A percentile compares a stretch with the other conserved stretches of the same genome.
Evolutionary conservation across 768 basidiomycete species (phyloP).

Genomic region (Termitomyces sp.): DNA sequence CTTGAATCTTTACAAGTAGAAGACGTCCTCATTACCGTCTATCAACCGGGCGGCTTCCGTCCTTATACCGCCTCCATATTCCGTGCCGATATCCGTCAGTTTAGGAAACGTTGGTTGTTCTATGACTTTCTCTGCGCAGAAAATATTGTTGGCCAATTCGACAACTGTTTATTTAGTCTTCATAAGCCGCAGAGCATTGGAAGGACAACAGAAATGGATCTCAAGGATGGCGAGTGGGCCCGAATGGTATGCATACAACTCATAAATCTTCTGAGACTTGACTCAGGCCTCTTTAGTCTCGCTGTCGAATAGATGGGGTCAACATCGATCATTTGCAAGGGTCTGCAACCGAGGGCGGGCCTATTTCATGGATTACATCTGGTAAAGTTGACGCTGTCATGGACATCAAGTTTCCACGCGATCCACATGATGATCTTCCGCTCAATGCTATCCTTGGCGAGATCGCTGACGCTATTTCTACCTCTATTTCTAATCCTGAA

Average conservation of each 20-base stretch:
- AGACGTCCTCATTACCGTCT: constrained; percentile 90
- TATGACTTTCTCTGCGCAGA: constrained; percentile 95
- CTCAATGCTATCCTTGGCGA: constrained; percentile 86
- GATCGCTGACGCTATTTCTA: constrained; percentile 85
- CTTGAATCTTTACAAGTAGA: constrained; percentile 87
- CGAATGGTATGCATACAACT: constrained; percentile 65
- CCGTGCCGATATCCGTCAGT: constrained; percentile 77
- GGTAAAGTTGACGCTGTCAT: constrained; percentile 96
- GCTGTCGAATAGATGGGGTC: constrained; percentile 95
- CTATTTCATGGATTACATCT: constrained; percentile 96
- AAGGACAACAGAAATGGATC: constrained; percentile 80
- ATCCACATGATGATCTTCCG: constrained; percentile 61
- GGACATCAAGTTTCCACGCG: constrained; percentile 94
- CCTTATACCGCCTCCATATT: constrained; percentile 93
- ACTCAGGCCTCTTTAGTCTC: constrained; percentile 51
- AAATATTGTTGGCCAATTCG: constrained; percentile 94
- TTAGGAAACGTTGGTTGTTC: constrained; percentile 93
- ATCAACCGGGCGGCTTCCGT: constrained; percentile 90
- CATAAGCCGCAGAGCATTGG: constrained; percentile 97
- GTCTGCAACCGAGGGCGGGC: constrained; percentile 76
- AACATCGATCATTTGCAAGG: constrained; percentile 94
- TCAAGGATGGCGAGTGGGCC: constrained; percentile 80
- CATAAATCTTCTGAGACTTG: background rate
- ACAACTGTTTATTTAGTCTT: constrained; percentile 95
- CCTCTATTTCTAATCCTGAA: constrained; percentile 42